Conservation (phyloP, 352 stramenopile genomes). For the Saprolegnia parasitica region DNA sequence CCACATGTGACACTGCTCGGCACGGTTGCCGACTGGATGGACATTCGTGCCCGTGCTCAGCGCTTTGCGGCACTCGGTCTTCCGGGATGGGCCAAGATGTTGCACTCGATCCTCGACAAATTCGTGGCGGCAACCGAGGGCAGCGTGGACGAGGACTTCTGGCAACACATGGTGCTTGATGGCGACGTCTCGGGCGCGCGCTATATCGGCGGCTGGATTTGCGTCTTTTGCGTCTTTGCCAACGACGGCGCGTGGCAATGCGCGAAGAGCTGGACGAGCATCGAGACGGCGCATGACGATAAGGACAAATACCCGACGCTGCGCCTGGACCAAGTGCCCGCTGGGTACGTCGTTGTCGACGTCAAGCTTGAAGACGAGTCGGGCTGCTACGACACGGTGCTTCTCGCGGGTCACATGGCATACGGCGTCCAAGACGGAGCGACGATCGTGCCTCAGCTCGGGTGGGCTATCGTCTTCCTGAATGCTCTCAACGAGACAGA, state of each 20-base stretch:
- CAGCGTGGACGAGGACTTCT: background rate
- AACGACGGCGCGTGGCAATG: conserved; percentile 3
- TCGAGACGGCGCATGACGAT: background rate
- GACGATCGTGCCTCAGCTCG: background rate
- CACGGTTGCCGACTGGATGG: background rate
- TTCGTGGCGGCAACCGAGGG: background rate
- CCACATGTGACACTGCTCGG: conserved; percentile 6
- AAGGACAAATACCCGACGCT: background rate
- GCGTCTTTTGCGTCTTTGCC: conserved; percentile 9
- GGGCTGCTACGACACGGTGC: background rate
- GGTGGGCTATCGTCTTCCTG: conserved; percentile 14
- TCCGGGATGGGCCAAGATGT: background rate
- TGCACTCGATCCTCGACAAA: background rate
- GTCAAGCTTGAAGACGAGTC: conserved; percentile 13
- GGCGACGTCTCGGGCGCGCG: background rate
- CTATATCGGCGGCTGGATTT: conserved; percentile 15
- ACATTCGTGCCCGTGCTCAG: background rate
- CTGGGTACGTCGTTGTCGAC: conserved; percentile 11
- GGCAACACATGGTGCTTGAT: background rate
- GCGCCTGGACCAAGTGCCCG: background rate
- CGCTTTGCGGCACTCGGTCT: background rate
- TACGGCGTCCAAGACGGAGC: background rate
- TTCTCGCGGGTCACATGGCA: conserved; percentile 8
- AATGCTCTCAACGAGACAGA: background rate
- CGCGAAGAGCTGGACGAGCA: background rate